These are phyloP conservation scores for Trichoderma sp. DNA, from an alignment of 2,329 filamentous ascomycete species.

Conservation along the genomic window DNA sequence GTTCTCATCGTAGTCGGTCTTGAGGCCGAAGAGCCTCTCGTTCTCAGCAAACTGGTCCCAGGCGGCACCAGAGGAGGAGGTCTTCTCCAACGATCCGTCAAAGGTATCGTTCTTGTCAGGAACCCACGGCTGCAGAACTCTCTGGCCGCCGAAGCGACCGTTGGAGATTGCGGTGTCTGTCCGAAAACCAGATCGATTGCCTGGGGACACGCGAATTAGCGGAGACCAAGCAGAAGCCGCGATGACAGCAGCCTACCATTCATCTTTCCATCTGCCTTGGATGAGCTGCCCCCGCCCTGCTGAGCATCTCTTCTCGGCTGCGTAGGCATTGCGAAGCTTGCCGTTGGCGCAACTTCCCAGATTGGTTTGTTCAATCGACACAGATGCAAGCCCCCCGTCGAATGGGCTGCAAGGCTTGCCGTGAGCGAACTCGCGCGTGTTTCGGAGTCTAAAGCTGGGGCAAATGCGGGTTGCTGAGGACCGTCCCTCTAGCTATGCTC, in stretches of 20 bases:
- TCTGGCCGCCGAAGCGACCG: slow-evolving; percentile 67
- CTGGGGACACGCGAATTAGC: slow-evolving; percentile 46
- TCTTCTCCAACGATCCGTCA: slow-evolving; percentile 72
- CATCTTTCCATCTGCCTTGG: slow-evolving; percentile 40
- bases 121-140: slow-evolving; percentile 80
- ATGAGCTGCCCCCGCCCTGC: slow-evolving; percentile 41
- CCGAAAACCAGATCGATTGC: slow-evolving; percentile 69
- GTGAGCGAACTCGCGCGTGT: slow-evolving; percentile 6
- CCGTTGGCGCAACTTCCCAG: slow-evolving; percentile 34
- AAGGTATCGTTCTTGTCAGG: slow-evolving; percentile 62
- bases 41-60: slow-evolving; percentile 98
- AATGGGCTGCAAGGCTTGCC: slow-evolving; percentile 1
- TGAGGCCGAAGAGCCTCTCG: slow-evolving; percentile 82
- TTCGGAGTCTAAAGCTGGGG: slow-evolving; percentile 7
- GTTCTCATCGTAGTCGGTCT: slow-evolving; percentile 89
- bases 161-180: slow-evolving; percentile 90
- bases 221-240: not conserved
- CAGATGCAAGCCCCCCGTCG: slow-evolving; percentile 35
- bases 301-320: slow-evolving; percentile 40
- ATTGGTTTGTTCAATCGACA: slow-evolving; percentile 33
- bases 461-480: not conserved
- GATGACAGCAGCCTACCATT: slow-evolving; percentile 41
- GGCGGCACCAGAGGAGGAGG: slow-evolving; percentile 46
- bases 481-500: slow-evolving; percentile 1
- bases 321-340: slow-evolving; percentile 41